Evolutionary conservation across 176 grass and related monocot genomes (phyloP).

Genomic region (Oropetium thomaeum): DNA sequence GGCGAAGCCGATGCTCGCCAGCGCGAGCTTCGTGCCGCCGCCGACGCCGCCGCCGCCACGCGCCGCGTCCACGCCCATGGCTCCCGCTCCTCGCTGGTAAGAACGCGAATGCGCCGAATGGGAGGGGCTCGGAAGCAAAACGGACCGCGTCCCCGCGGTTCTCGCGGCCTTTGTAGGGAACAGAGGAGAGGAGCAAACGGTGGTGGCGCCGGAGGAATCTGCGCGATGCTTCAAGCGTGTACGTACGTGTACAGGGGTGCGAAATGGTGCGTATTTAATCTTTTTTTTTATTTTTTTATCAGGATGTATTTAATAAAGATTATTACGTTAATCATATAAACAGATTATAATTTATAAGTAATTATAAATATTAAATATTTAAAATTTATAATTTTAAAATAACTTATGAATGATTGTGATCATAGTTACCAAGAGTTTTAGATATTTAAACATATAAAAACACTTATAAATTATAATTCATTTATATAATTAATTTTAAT

Average conservation of each 20-base stretch:
- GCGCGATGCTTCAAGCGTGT: neutral
- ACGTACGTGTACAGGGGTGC: neutral
- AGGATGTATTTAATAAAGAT: no score
- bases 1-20: slow-evolving; percentile 45
- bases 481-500: no score
- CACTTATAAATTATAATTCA: no score
- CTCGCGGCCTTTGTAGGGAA: slow-evolving; percentile 2
- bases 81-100: neutral
- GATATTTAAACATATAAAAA: no score
- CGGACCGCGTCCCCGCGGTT: slow-evolving; percentile 11
- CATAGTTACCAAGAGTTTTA: no score
- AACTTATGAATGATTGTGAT: no score
- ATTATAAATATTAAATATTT: no score
- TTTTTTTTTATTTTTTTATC: neutral
- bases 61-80: slow-evolving; percentile 21
- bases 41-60: neutral
- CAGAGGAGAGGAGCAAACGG: neutral
- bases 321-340: no score
- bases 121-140: neutral
- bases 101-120: neutral
- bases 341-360: no score
- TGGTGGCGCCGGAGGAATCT: slow-evolving; percentile 3
- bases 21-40: slow-evolving; percentile 32
- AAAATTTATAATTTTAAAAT: no score
- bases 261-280: slow-evolving; percentile 5